Evolutionary conservation across 2,329 filamentous ascomycete species (phyloP), one percentile per base, ranked within the genome.

Genomic region (Diplodia sapinea): DNA sequence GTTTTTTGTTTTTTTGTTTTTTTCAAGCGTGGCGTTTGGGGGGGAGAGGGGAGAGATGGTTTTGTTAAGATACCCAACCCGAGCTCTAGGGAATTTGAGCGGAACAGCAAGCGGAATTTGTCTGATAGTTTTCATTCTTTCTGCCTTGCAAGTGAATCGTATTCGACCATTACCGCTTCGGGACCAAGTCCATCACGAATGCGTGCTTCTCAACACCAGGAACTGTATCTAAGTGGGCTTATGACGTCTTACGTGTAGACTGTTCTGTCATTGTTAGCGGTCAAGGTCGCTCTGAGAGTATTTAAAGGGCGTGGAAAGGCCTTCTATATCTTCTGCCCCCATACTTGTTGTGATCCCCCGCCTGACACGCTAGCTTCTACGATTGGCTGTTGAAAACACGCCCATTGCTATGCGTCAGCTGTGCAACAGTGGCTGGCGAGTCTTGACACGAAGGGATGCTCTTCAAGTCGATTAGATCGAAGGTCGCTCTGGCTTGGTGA

Each of bases 71-170:
- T 63, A 63, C 59, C 59, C 59, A 55, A 23, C 59, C 59, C 59
- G 59, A 63, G 59, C 59, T 63, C 59, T 63, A 63, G 59, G 59
- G 59, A 20, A 63, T 51, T 51, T 63, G 59, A 63, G 59, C 59
- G 50, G 8, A 38, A 38, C 36, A 47, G 43, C 43, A 15, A 36
- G 40, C 56, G 40, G n/a, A 51, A 23, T 36, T 12, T 17, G 29
- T 59, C n/a, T 63, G 17, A 63, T 38, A 38, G 23, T 23, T 4
- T 63, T 51, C 29, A 63, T n/a, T 23, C 23, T 47, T 9, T 38
- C 3, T 47, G n/a, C 17, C 17, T 23, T 57, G 15, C 23, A 15
- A 12, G 26, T 52, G 50, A 52, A 52, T 47, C n/a, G 17, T 1
- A 47, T 47, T 47, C 43, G 43, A 47, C 43, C n/a, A 20, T 20